These are phyloP conservation scores for Tardiomyces digboiensis DNA, from an alignment of 1,139 yeast genomes.

Conservation along the genomic window DNA sequence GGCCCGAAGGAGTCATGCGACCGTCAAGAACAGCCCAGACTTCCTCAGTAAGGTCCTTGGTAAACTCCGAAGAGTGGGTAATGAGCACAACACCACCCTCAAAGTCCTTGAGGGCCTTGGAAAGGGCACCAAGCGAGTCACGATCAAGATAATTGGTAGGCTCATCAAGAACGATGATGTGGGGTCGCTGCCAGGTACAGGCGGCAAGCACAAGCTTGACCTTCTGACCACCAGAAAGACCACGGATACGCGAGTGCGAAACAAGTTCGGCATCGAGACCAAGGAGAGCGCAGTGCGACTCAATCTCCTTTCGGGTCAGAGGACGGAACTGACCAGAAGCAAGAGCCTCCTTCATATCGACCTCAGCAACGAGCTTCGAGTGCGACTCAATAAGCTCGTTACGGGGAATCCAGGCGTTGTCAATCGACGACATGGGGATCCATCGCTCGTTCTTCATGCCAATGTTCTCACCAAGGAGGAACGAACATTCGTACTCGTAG, in stretches of 20 bases:
- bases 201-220: conserved; percentile 99
- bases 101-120: conserved; percentile 97
- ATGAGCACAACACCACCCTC: conserved; percentile 99
- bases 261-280: conserved; percentile 99
- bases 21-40: conserved; percentile 99
- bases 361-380: conserved; percentile 99
- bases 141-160: conserved; percentile 99
- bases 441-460: conserved; percentile 99
- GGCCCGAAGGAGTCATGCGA: conserved; percentile 99
- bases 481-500: conserved; percentile 98
- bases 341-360: conserved; percentile 99
- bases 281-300: conserved; percentile 96
- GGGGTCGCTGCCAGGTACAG: conserved; percentile 99
- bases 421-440: conserved; percentile 99
- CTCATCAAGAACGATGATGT: conserved; percentile 97
- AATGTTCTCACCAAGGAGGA: conserved; percentile 94
- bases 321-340: conserved; percentile 99
- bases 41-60: conserved; percentile 98
- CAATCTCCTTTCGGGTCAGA: conserved; percentile 98
- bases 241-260: conserved; percentile 99
- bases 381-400: conserved; percentile 98
- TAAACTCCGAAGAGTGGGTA: conserved; percentile 99
- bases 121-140: conserved; percentile 98
- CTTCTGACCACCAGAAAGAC: conserved; percentile 99
- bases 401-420: conserved; percentile 99